Percentiles rank a stretch among this genome's conserved stretches.
Conservation (phyloP, 164 flowering plant genomes). For the Umbilicus rupestris region DNA sequence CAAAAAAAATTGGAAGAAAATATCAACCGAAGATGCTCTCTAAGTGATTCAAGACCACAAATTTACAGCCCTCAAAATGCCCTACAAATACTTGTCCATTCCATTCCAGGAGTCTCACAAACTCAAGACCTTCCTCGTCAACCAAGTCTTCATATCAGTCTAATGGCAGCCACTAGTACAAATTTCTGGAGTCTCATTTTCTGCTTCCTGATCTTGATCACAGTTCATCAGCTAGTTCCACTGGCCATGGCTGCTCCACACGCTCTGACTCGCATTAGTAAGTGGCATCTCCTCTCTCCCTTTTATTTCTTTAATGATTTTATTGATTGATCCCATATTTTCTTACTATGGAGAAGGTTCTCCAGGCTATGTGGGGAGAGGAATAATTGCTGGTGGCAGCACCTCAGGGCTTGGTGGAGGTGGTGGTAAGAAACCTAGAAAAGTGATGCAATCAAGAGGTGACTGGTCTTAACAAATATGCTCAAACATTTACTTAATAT, state of each 20-base stretch:
- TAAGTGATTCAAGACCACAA: not conserved
- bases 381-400: no score
- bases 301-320: no score
- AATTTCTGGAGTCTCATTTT: not conserved
- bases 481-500: not conserved
- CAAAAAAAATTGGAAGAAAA: no score
- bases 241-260: not conserved
- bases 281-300: not conserved
- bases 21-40: no score
- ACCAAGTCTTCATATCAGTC: not conserved
- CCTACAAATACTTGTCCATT: not conserved
- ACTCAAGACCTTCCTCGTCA: not conserved
- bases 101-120: not conserved
- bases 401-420: not conserved
- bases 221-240: not conserved
- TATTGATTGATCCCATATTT: not conserved
- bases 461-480: not conserved
- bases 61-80: not conserved
- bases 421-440: not conserved
- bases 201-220: slow-evolving; percentile 2
- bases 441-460: not conserved
- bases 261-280: not conserved
- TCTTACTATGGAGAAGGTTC: not conserved
- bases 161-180: not conserved
- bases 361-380: not conserved